These are phyloP conservation scores for Lecanicillium sp. DNA, from an alignment of 2,329 filamentous ascomycete species.

Conservation along the genomic window DNA sequence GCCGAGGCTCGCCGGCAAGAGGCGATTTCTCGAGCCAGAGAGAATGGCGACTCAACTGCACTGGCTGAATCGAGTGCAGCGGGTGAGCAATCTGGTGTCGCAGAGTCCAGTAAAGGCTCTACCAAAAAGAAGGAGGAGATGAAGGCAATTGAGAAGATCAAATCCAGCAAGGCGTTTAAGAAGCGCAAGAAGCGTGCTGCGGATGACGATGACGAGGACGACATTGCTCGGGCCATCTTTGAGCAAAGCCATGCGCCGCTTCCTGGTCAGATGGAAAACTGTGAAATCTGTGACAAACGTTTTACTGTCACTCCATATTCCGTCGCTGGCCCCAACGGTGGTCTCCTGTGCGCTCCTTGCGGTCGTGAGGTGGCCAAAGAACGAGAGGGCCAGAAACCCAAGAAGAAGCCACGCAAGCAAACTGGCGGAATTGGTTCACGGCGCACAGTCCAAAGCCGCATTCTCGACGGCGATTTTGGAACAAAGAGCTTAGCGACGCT, in stretches of 20 bases:
- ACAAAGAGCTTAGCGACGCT: constrained; percentile 60
- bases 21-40: constrained; percentile 11
- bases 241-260: constrained; percentile 41
- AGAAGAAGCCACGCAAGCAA: constrained; percentile 38
- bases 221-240: constrained; percentile 40
- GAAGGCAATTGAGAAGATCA: constrained; percentile 52
- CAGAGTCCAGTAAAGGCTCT: constrained; percentile 15
- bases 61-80: constrained; percentile 17
- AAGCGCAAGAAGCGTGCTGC: constrained; percentile 35
- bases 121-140: constrained; percentile 39
- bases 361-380: constrained; percentile 66
- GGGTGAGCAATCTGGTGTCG: constrained; percentile 18
- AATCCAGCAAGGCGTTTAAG: constrained; percentile 50
- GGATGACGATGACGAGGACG: constrained; percentile 40
- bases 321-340: constrained; percentile 71
- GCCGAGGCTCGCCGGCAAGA: constrained; percentile 37
- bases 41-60: constrained; percentile 15
- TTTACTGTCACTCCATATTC: constrained; percentile 92
- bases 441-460: constrained; percentile 72
- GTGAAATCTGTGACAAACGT: constrained; percentile 73
- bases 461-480: constrained; percentile 68
- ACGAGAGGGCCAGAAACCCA: constrained; percentile 29
- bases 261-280: constrained; percentile 86
- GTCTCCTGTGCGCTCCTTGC: constrained; percentile 76
- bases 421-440: constrained; percentile 50